A percentile compares a stretch with the other conserved stretches of the same genome.
Evolutionary conservation across 371 early-diverging fungal genomes (phyloP).

Genomic region (Mortierella sp.): DNA sequence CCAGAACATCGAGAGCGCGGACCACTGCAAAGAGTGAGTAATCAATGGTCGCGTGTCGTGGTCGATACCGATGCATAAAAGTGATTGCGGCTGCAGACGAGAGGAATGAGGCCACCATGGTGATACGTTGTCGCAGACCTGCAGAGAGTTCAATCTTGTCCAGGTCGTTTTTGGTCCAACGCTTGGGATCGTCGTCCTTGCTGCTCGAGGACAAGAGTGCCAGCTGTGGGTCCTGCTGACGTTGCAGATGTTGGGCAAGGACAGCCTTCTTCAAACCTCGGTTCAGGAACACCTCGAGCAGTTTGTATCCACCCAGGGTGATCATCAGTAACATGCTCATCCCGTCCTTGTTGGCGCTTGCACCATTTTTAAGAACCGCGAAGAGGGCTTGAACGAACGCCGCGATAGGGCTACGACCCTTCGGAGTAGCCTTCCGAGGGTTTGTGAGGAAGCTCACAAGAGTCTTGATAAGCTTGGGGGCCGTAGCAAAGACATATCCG

Average conservation of each 20-base stretch:
- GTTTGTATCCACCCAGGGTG: conserved; percentile 42
- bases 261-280: conserved; percentile 43
- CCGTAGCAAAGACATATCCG: conserved; percentile 50
- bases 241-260: conserved; percentile 30
- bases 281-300: conserved; percentile 36
- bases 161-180: conserved; percentile 24
- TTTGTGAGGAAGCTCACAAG: conserved; percentile 28
- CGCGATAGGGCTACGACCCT: conserved; percentile 23
- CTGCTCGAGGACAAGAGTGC: not conserved
- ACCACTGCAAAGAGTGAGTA: conserved; percentile 70
- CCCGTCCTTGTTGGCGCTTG: conserved; percentile 36
- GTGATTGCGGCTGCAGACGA: conserved; percentile 42
- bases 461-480: conserved; percentile 50
- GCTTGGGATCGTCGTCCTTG: not conserved
- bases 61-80: conserved; percentile 48
- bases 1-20: conserved; percentile 68
- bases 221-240: conserved; percentile 17
- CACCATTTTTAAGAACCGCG: conserved; percentile 24
- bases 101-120: conserved; percentile 47
- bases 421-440: conserved; percentile 32
- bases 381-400: conserved; percentile 27
- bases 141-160: conserved; percentile 25
- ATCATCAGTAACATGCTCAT: conserved; percentile 52
- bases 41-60: conserved; percentile 60
- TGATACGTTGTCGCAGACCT: conserved; percentile 43